Percentiles rank a stretch among this genome's conserved stretches.
phyloP scores from a whole-genome alignment of 129 eudicot species.

The Flaveria linearis region DNA sequence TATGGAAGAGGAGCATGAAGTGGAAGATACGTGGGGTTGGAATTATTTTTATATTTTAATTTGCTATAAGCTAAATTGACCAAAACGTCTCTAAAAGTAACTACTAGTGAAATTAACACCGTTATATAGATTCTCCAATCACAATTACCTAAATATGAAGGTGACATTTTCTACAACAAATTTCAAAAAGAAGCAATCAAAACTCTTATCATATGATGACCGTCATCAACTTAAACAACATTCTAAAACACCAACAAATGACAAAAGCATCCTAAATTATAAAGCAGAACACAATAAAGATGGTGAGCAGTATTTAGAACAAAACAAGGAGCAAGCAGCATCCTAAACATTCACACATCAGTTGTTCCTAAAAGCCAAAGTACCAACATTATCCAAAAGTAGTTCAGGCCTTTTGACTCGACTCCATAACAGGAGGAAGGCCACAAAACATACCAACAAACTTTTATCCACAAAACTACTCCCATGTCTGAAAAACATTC shows the following conservation, averaged over 20 bases:
- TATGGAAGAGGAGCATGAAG: too few species aligned
- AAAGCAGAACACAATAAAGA: not conserved
- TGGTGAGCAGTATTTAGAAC: not conserved
- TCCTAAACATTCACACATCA: slow-evolving; percentile 15
- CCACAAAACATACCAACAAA: not conserved
- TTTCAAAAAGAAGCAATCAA: too few species aligned
- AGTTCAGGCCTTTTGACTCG: slow-evolving; percentile 7
- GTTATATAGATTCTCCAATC: too few species aligned
- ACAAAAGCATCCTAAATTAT: not conserved
- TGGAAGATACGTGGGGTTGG: too few species aligned
- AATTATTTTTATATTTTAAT: too few species aligned
- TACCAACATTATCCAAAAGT: not conserved
- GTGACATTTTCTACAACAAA: too few species aligned
- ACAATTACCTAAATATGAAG: too few species aligned
- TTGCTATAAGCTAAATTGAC: too few species aligned
- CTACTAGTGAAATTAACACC: too few species aligned
- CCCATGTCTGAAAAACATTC: not conserved
- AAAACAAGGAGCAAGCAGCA: not conserved
- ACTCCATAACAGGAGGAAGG: slow-evolving; percentile 16
- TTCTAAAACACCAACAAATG: not conserved
- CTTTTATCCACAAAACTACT: slow-evolving; percentile 25
- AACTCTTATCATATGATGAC: too few species aligned
- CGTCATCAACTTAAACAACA: not conserved
- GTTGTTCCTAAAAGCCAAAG: not conserved
- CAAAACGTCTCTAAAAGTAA: too few species aligned